A percentile compares a stretch with the other conserved stretches of the same genome.
Conservation (phyloP, 2,329 filamentous ascomycete genomes). For the Monilinia vaccinii-corymbosi region DNA sequence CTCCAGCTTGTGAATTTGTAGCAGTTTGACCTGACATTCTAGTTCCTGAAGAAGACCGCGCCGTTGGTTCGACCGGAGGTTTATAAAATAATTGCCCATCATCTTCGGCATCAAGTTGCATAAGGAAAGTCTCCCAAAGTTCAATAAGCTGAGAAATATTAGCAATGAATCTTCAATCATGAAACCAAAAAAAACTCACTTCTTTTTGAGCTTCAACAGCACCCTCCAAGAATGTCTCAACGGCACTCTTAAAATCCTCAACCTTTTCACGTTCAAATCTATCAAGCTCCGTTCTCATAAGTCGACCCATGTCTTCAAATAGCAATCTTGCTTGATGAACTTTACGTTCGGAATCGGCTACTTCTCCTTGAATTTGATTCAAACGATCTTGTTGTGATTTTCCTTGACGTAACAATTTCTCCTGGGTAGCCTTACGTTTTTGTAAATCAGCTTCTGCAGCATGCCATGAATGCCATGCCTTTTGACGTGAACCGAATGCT, state of each 20-base stretch:
- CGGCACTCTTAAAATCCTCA: conserved; percentile 96
- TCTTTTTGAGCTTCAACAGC: conserved; percentile 98
- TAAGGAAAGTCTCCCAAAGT: conserved; percentile 96
- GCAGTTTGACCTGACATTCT: conserved; percentile 27
- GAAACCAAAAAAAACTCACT: conserved; percentile 42
- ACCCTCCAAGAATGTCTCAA: conserved; percentile 95
- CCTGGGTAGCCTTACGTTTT: conserved; percentile 81
- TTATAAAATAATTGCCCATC: conserved; percentile 63
- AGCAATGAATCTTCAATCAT: neutral
- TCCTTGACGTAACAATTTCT: conserved; percentile 90
- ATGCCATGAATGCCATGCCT: conserved; percentile 93
- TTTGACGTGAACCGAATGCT: conserved; percentile 85
- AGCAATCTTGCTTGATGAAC: conserved; percentile 82
- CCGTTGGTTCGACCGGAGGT: conserved; percentile 46
- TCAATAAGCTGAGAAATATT: conserved; percentile 50
- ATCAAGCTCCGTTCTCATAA: conserved; percentile 87
- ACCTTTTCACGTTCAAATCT: conserved; percentile 96
- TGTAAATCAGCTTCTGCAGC: conserved; percentile 79
- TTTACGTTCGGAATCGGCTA: conserved; percentile 87
- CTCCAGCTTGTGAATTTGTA: conserved; percentile 16
- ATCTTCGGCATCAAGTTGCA: conserved; percentile 91
- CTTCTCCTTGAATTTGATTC: conserved; percentile 85
- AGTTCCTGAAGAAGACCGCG: conserved; percentile 40
- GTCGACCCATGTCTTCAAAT: conserved; percentile 93
- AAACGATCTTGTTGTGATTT: conserved; percentile 93